These are phyloP conservation scores for Globisporangium carolinianum DNA, from an alignment of 352 stramenopile genomes.

Conservation along the genomic window DNA sequence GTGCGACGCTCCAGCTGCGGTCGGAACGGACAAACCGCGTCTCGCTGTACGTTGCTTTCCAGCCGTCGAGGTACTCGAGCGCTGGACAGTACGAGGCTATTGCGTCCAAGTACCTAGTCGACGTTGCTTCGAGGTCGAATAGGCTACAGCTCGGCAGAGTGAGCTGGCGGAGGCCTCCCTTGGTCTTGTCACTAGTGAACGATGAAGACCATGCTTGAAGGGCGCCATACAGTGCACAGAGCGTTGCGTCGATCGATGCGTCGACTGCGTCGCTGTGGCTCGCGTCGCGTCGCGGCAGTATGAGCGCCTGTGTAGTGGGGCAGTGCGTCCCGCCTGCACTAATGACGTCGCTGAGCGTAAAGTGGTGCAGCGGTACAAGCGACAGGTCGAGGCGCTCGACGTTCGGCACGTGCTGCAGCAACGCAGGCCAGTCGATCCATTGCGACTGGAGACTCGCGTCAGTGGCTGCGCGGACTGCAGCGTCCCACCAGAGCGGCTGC, in stretches of 20 bases:
- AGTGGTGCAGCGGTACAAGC: conserved; percentile 30
- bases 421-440: conserved; percentile 33
- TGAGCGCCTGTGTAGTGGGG: conserved; percentile 24
- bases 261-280: conserved; percentile 23
- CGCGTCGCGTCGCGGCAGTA: conserved; percentile 28
- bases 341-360: conserved; percentile 29
- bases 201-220: conserved; percentile 19
- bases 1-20: conserved; percentile 26
- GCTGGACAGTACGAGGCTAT: conserved; percentile 31
- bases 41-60: conserved; percentile 50
- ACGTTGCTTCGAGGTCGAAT: conserved; percentile 17
- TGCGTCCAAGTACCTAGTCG: conserved; percentile 20
- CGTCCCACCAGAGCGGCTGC: conserved; percentile 24
- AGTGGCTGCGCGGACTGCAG: conserved; percentile 6
- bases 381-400: conserved; percentile 36
- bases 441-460: conserved; percentile 15
- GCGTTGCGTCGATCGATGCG: conserved; percentile 35
- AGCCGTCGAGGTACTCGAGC: conserved; percentile 60
- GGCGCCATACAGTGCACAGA: conserved; percentile 22
- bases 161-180: not conserved
- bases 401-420: conserved; percentile 28
- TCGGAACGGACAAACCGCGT: conserved; percentile 26
- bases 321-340: conserved; percentile 24
- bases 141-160: not conserved
- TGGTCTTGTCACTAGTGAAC: not conserved